Conservation (phyloP, 495 filamentous ascomycete species). For the Podospora bellae-mahoneyi region DNA sequence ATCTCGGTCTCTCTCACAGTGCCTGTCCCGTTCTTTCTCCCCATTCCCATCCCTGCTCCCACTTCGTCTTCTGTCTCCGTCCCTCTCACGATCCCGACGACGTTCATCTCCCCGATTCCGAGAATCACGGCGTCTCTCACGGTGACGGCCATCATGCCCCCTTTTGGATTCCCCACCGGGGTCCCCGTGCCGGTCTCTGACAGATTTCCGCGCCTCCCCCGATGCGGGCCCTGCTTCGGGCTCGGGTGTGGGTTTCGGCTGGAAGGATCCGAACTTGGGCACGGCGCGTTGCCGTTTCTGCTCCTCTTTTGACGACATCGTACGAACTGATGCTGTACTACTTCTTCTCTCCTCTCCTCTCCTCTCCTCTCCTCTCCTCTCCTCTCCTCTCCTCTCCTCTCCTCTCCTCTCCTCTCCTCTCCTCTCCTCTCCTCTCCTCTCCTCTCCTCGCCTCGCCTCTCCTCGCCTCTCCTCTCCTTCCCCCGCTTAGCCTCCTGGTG, state of each 20-base stretch:
- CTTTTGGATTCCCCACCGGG: not conserved
- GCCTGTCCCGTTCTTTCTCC: constrained; percentile 1
- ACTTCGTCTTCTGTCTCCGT: constrained; percentile 5
- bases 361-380: too few species aligned
- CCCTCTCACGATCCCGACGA: not conserved
- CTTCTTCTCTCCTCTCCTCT: too few species aligned
- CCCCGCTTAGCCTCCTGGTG: not conserved
- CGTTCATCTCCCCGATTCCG: not conserved
- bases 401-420: not conserved
- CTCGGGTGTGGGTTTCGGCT: constrained; percentile 41
- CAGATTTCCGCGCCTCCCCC: constrained; percentile 4
- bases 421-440: not conserved
- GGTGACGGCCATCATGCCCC: not conserved
- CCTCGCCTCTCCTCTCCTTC: not conserved
- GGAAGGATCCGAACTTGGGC: constrained; percentile 70
- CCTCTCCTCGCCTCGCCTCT: too few species aligned
- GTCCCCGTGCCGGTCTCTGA: constrained; percentile 7
- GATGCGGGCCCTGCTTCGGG: not conserved
- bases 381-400: not conserved
- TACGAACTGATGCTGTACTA: not conserved
- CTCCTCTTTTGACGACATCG: constrained; percentile 34
- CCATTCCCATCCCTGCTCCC: constrained; percentile 21
- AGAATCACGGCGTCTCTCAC: not conserved
- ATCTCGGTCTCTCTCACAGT: constrained; percentile 3
- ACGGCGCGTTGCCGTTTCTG: constrained; percentile 36